Base-by-base conservation (phyloP, 1,284 basidiomycete species). In the Ceratobasidium sp. region DNA sequence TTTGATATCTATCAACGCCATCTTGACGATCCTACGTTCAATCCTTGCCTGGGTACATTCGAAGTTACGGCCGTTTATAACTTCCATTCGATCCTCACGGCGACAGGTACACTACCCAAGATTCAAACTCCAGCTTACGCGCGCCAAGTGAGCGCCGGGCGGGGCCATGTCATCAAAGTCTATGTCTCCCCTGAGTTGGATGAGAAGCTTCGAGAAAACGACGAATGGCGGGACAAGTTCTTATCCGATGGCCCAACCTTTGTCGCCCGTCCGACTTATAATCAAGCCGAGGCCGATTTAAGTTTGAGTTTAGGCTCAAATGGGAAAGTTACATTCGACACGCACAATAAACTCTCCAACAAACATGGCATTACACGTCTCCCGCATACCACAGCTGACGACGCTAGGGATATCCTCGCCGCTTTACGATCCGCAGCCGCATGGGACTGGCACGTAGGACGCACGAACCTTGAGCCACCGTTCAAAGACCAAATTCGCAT, bases 1-100 rank as follows among this genome's bases (percentile, higher is more conserved):
- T 87, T 92, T 78, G 88, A 86, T 54, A 76, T 92, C 33, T 90
- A 92, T 82, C 83, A 86, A 15, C 90, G 92, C 82, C 91, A 92
- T 81, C 85, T 85, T 12, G 38, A 9, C 38, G 38, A 54, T 10
- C 26, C 20, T n/a, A 13, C 44, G 44, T 46, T 13, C 44, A 46
- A 46, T 33, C 40, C 59, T 57, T 52, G 33, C 6, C 40, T 65
- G 4, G 59, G 6, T 6, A 62, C 56, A 1, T 28, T 65, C 3
- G 28, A 54, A 12, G 67, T 42, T 3, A 56, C 54, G 7, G 38
- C 28, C 28, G 50, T 57, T 23, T 38, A 56, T 7, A 40, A 50
- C 13, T 57, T 54, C 23, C 5, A 42, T 23, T 69, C 67, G 2
- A 57, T 57, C 20, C n/a, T 69, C n/a, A 33, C 26, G 23, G 2